phyloP scores from a whole-genome alignment of 1,284 basidiomycete species.

The Golubevia sp. region DNA sequence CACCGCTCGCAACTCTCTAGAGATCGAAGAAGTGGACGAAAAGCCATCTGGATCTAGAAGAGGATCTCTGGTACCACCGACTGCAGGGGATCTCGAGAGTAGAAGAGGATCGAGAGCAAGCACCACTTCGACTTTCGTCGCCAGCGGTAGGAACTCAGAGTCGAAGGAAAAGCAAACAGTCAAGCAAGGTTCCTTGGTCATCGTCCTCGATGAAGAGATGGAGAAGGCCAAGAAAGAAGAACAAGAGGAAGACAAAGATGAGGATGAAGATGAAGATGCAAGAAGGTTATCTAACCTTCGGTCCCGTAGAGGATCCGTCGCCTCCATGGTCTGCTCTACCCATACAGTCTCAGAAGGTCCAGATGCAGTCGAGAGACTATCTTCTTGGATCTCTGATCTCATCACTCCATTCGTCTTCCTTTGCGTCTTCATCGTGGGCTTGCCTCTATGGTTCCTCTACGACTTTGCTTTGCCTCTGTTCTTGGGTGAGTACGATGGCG shows the following conservation, averaged over 20 bases:
- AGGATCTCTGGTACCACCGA: conserved; percentile 1
- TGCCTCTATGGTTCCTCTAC: conserved; percentile 32
- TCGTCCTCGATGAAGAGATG: conserved; percentile 7
- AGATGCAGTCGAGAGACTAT: conserved; percentile 37
- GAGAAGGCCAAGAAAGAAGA: background rate
- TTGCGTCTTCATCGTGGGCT: conserved; percentile 27
- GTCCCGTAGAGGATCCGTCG: no score
- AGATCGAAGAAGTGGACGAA: background rate
- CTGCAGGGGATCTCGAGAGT: background rate
- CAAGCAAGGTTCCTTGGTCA: conserved; percentile 11
- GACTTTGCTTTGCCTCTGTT: conserved; percentile 44
- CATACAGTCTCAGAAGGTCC: conserved; percentile 9
- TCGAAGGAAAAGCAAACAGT: background rate
- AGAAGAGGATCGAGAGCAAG: conserved; percentile 5
- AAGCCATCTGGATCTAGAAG: background rate
- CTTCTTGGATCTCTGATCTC: conserved; percentile 18
- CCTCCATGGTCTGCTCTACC: no score
- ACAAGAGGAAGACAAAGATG: no score
- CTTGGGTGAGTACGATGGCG: conserved; percentile 5
- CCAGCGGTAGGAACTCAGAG: background rate
- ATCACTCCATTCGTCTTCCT: conserved; percentile 29
- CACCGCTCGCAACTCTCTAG: background rate
- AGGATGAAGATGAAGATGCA: no score
- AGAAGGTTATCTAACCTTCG: no score
- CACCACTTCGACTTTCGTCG: no score